Base-by-base conservation (phyloP, 176 grass and related monocot genomes). In the Musa troglodytarum region DNA sequence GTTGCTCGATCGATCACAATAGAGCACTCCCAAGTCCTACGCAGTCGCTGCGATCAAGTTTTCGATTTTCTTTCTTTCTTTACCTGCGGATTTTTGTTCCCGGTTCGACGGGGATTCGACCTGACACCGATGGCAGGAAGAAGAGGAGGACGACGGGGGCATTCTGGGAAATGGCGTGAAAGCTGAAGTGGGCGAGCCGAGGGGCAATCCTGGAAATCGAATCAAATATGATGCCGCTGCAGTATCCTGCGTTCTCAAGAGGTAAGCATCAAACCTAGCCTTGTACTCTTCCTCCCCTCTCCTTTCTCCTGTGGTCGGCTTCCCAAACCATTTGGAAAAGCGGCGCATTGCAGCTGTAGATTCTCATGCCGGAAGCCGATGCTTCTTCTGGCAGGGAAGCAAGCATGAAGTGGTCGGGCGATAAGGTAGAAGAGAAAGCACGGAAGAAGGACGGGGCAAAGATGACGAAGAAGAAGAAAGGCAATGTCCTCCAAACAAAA, bases 91-190 rank as follows among this genome's bases (percentile, higher is more conserved):
- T 19, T 76, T 10, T 19, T 16, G 17, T 24, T 13, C 52, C 19
- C 22, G n/a, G 24, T 22, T 23, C 2, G 71, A 24, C 3, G 71
- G n/a, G 53, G 57, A 34, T 63, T 63, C 10, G 17, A 61, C 74
- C n/a, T 64, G 13, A 58, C 16, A 58, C 3, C 24, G 5, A 52
- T 76, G 58, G 74, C 57, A 76, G 74, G 74, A 76, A 9, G 70
- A 72, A 65, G 55, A 65, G 17, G 58, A 34, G 43, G 58, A 24
- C 8, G 43, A 64, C 58, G 34, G 43, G 58, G 74, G 74, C 74
- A 64, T 52, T 63, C 2, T 76, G 34, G 74, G 74, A 51, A 63
- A 76, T 52, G 29, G 58, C 57, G 43, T 52, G 54, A 63, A 51
- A 14, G 8, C 57, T 15, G 58, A 76, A 64, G 74, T 29, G 22